A percentile compares a stretch with the other conserved stretches of the same genome.
phyloP scores from a whole-genome alignment of 106 monocot species.

The Dendrobium catenatum region DNA sequence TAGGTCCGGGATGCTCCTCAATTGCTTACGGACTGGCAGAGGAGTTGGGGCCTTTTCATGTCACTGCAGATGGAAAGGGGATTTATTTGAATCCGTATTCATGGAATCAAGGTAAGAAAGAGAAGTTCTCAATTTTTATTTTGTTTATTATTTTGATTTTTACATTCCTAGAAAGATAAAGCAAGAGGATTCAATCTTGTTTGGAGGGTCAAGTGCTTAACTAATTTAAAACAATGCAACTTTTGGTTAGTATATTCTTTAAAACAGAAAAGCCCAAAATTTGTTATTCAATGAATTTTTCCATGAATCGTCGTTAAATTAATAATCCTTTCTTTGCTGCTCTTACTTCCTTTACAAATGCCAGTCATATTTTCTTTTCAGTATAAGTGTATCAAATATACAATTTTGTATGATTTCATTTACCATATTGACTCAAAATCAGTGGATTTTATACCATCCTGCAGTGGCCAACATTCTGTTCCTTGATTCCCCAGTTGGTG shows the following conservation, averaged over 20 bases:
- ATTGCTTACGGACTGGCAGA: constrained; percentile 90
- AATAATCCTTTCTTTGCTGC: background rate
- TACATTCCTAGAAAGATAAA: background rate
- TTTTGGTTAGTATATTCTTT: background rate
- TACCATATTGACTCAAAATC: background rate
- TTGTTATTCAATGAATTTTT: background rate
- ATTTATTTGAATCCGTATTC: constrained; percentile 83
- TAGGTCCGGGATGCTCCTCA: constrained; percentile 95
- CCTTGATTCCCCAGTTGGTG: constrained; percentile 93
- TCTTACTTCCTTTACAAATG: background rate
- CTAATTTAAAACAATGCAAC: background rate
- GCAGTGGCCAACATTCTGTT: constrained; percentile 91
- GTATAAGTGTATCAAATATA: background rate
- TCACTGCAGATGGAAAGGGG: constrained; percentile 74
- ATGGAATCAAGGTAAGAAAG: constrained; percentile 79
- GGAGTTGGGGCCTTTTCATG: constrained; percentile 93
- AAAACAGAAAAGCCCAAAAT: background rate
- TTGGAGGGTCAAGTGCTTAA: background rate
- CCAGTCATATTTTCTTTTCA: background rate
- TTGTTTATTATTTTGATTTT: background rate
- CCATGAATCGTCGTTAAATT: background rate
- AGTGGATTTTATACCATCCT: constrained; percentile 2
- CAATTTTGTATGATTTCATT: background rate
- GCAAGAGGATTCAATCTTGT: background rate
- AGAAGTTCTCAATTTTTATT: background rate